Percentiles rank a stretch among this genome's conserved stretches.
Evolutionary conservation across 2,329 filamentous ascomycete species (phyloP).

Genomic region (Fusarium chuoi): DNA sequence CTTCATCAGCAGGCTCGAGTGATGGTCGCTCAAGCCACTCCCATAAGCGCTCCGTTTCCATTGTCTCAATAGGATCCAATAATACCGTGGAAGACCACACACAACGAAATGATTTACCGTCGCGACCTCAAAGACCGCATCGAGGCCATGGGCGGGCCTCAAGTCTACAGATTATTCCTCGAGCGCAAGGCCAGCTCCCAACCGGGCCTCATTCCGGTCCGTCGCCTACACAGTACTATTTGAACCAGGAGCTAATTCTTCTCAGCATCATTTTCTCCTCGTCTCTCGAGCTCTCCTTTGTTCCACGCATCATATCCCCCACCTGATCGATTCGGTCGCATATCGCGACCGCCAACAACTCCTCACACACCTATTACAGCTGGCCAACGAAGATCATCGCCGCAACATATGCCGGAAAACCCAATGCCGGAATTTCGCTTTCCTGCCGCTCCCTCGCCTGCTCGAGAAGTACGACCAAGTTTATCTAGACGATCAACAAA

Average conservation of each 20-base stretch:
- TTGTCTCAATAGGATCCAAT: constrained; percentile 77
- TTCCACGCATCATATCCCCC: constrained; percentile 67
- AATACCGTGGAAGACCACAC: constrained; percentile 60
- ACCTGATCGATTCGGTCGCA: constrained; percentile 58
- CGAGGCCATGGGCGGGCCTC: constrained; percentile 80
- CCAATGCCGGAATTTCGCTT: constrained; percentile 67
- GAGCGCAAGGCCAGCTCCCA: constrained; percentile 56
- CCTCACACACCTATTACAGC: constrained; percentile 57
- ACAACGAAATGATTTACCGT: constrained; percentile 54
- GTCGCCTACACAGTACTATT: constrained; percentile 23
- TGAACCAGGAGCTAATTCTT: constrained; percentile 22
- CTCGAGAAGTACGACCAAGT: constrained; percentile 47
- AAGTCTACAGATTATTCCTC: constrained; percentile 76
- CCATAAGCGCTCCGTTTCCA: constrained; percentile 82
- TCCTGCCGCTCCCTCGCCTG: constrained; percentile 59
- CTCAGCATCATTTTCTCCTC: constrained; percentile 53
- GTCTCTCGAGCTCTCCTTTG: constrained; percentile 61
- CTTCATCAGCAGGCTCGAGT: constrained; percentile 44
- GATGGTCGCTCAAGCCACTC: constrained; percentile 59
- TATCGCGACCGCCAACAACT: constrained; percentile 55
- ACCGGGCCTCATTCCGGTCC: constrained; percentile 53
- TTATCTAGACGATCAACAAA: constrained; percentile 46
- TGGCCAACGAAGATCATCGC: constrained; percentile 52
- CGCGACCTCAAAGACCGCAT: constrained; percentile 60
- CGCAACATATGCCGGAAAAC: constrained; percentile 51